Percentiles rank a stretch among this genome's conserved stretches.
Conservation (phyloP, 2,329 filamentous ascomycete species). For the Cordyceps militaris region DNA sequence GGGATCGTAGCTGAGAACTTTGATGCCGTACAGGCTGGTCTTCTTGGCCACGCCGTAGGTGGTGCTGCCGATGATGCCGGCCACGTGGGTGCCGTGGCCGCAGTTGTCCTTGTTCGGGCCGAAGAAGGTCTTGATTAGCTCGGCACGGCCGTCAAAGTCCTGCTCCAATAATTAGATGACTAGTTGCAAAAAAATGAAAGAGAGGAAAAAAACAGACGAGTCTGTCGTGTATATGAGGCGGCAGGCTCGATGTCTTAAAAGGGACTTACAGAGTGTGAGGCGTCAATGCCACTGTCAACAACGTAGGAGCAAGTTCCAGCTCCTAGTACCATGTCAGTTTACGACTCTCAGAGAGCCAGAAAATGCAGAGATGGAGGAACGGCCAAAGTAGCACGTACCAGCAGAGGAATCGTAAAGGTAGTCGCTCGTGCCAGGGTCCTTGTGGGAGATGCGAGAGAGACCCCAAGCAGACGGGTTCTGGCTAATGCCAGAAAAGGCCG, state of each 20-base stretch:
- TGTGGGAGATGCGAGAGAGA: conserved; percentile 19
- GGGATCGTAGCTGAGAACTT: conserved; percentile 26
- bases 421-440: conserved; percentile 5
- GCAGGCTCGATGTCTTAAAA: not conserved
- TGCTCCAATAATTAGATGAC: not conserved
- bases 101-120: conserved; percentile 17
- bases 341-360: not conserved
- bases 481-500: not conserved
- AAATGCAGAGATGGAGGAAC: not conserved
- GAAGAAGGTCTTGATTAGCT: conserved; percentile 13
- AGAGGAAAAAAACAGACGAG: no score
- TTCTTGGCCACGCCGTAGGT: conserved; percentile 29
- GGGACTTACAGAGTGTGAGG: conserved; percentile 21
- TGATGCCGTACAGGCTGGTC: conserved; percentile 31
- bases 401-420: conserved; percentile 19
- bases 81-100: conserved; percentile 31
- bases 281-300: conserved; percentile 22
- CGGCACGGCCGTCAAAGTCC: conserved; percentile 20
- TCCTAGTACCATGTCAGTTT: not conserved
- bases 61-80: conserved; percentile 18
- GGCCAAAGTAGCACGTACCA: conserved; percentile 9
- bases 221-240: not conserved
- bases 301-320: conserved; percentile 21
- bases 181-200: no score
- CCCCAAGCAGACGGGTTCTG: conserved; percentile 19